Base-by-base conservation (phyloP, 805 yeast genomes). In the Candida ponderosae region DNA sequence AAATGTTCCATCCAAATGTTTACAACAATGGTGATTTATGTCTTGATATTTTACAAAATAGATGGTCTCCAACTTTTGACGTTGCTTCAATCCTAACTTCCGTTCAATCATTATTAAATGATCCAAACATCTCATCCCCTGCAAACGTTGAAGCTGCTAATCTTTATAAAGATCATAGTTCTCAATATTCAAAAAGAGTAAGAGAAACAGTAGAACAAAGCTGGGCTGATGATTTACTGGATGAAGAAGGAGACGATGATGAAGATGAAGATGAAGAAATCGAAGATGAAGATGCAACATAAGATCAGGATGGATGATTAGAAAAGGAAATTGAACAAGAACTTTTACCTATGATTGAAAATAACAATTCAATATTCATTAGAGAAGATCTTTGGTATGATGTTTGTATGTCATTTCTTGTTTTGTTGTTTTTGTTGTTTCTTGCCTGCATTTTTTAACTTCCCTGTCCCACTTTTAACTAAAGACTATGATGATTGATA, bases 41-140 rank as follows among this genome's bases (percentile, higher is more conserved):
- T 65, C 72, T 93, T 45, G 98, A 93, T 63, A 93, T 93, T 47
- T 67, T 93, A 47, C 98, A 93, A 58, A 93, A 90, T 65, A 72
- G 97, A 57, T 93, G 98, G 98, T 83, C 95, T 19, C 98, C 98
- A 11, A 93, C 98, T 1, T 93, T 90, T 56, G 98, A 93, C 55
- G 98, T 93, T 29, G 88, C 96, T 10, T 87, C 96, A 11, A 90
- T 93, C 39, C 69, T 93, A 49, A 93, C 98, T 1, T 85, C 96
- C 20, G 79, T 93, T 40, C 98, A 93, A 59, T 80, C 89, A 39
- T 70, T 93, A 44, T 68, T 93, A 49, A 93, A 93, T 61, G 98
- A 93, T 57, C 98, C 98, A 15, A 93, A 93, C 57, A 94, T 89
- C 34, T 79, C 89, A 36, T 84, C 96, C 18, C 98, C 98, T 1